Evolutionary conservation across 768 basidiomycete species (phyloP), one percentile per base, ranked within the genome.

Genomic region (Coprinopsis strossmayeri): DNA sequence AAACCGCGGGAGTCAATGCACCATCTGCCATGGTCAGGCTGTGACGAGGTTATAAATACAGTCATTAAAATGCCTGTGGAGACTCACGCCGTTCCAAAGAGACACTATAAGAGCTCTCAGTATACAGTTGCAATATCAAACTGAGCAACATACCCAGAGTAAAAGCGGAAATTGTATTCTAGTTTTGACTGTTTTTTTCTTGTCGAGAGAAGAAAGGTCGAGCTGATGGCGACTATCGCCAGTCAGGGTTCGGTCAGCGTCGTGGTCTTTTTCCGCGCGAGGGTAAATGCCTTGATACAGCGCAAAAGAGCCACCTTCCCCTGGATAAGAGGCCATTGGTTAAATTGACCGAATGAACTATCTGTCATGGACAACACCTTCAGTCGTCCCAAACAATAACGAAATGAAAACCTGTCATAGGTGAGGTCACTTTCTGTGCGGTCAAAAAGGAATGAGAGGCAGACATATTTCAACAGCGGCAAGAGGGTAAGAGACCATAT

Each of bases 291-390:
- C 75, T 58, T 81, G 78, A 57, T 68, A 78, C 9, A 84, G 61
- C 0, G 83, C 82, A 54, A 84, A 86, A 2, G 78, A 73, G 9
- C 83, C 84, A 9, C 84, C 84, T 61, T 87, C 84, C 17, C 83
- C 81, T 73, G 49, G 9, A 21, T 9, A 34, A 34, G 1, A 53
- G 35, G 26, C 48, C 49, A 38, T 7, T 39, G 30, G 9, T 15
- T 23, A 48, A 58, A 55, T 13, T 46, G 49, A 69, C 80, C 82
- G 67, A 81, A 76, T 2, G 55, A 34, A 0, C 78, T 82, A 9
- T 63, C 62, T n/a, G n/a, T n/a, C n/a, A n/a, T n/a, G n/a, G n/a
- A n/a, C n/a, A n/a, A 9, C 32, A 38, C 37, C 37, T 21, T 38
- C 37, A 10, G 37, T 38, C 7, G 37, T 42, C 18, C 20, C 18